These are phyloP conservation scores for Botrytis tulipae DNA, from an alignment of 2,329 filamentous ascomycete species.

Conservation along the genomic window DNA sequence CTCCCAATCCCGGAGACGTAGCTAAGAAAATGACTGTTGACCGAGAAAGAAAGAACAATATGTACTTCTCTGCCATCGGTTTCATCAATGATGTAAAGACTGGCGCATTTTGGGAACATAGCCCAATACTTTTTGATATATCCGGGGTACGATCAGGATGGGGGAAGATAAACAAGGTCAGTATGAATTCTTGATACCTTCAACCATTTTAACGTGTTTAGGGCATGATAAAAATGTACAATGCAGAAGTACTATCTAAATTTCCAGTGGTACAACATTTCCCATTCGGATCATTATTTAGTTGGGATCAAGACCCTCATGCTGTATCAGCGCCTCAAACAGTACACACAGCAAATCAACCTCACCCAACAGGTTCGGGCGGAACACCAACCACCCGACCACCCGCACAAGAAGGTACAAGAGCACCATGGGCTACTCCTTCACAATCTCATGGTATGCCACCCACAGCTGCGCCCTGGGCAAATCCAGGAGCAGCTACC, in stretches of 20 bases:
- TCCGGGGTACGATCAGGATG: conserved; percentile 89
- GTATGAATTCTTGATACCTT: neutral
- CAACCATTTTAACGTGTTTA: neutral
- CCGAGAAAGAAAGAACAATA: conserved; percentile 63
- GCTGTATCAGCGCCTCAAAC: conserved; percentile 50
- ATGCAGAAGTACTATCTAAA: conserved; percentile 92
- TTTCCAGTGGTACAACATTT: conserved; percentile 99
- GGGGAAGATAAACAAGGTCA: conserved; percentile 92
- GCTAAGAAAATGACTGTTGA: conserved; percentile 63
- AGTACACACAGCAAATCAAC: conserved; percentile 58
- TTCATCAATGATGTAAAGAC: conserved; percentile 98
- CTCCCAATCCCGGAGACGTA: conserved; percentile 71
- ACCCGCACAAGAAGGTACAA: conserved; percentile 31
- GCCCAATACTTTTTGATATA: conserved; percentile 90
- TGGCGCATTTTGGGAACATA: conserved; percentile 96
- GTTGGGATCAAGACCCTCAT: conserved; percentile 67
- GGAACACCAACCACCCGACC: conserved; percentile 26
- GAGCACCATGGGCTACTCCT: conserved; percentile 34
- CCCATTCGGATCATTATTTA: conserved; percentile 76
- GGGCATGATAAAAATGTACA: conserved; percentile 99
- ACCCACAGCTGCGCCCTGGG: conserved; percentile 30
- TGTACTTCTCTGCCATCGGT: conserved; percentile 94
- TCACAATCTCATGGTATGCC: conserved; percentile 25
- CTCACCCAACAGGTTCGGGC: conserved; percentile 46
- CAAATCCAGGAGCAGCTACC: conserved; percentile 24